Percentiles rank a stretch among this genome's conserved stretches.
These are phyloP conservation scores for Barnettozyma hawaiiensis DNA, from an alignment of 1,139 yeast species.

Conservation along the genomic window DNA sequence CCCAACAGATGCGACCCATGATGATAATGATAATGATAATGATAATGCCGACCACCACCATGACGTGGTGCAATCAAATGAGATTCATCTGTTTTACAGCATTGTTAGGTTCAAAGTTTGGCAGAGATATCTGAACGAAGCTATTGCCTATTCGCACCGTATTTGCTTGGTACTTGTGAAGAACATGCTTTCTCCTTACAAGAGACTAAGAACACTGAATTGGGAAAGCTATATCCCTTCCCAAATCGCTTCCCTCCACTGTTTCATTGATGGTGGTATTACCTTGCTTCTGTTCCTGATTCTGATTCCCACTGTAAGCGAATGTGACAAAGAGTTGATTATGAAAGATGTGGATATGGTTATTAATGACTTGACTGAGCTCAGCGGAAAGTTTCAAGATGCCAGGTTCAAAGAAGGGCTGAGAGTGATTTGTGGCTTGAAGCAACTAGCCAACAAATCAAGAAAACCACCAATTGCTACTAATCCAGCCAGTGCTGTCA, in stretches of 20 bases:
- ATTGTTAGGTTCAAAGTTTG: slow-evolving; percentile 5
- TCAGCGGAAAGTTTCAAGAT: background rate
- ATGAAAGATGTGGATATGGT: slow-evolving; percentile 3
- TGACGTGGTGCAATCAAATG: background rate
- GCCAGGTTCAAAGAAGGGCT: background rate
- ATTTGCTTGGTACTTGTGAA: slow-evolving; percentile 1
- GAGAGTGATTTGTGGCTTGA: background rate
- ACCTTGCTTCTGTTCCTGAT: slow-evolving; percentile 1
- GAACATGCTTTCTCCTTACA: slow-evolving; percentile 3
- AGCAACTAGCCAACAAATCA: background rate
- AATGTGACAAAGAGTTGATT: background rate
- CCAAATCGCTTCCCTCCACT: background rate
- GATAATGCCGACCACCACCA: too few relatives aligned
- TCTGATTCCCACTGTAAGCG: background rate
- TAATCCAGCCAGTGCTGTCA: background rate
- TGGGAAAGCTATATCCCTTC: background rate
- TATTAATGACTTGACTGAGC: background rate
- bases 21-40: too few relatives aligned
- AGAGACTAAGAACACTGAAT: background rate
- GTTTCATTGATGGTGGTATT: slow-evolving; percentile 4
- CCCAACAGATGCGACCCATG: too few relatives aligned
- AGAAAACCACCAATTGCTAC: background rate
- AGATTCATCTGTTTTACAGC: slow-evolving; percentile 3
- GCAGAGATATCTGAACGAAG: slow-evolving; percentile 1
- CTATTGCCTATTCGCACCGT: background rate